Evolutionary conservation across 176 grass and related monocot genomes (phyloP).

Genomic region (Pontederia paniculata): DNA sequence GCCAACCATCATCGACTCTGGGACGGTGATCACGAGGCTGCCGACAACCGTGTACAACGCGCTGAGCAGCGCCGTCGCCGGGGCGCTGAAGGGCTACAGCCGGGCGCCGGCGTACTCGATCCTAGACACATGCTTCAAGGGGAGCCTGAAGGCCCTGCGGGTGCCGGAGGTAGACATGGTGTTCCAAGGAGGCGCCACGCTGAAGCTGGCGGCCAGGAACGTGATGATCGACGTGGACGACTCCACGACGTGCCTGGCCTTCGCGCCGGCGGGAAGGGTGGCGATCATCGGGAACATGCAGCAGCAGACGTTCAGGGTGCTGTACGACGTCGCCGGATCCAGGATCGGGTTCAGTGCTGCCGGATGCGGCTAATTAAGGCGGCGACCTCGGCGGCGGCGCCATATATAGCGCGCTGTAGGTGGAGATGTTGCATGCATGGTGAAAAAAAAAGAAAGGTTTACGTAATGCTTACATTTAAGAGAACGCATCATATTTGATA

Average conservation of each 20-base stretch:
- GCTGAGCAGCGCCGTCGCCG: constrained; percentile 18
- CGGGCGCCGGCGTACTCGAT: constrained; percentile 23
- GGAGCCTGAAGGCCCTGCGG: constrained; percentile 1
- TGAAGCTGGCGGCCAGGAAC: constrained; percentile 22
- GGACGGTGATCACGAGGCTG: constrained; percentile 33
- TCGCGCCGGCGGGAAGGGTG: constrained; percentile 10
- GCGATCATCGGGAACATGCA: constrained; percentile 38
- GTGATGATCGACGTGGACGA: constrained; percentile 24
- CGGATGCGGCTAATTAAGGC: constrained; percentile 15
- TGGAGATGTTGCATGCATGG: no score
- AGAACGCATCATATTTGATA: no score
- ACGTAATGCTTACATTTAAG: no score
- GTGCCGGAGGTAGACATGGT: constrained; percentile 23
- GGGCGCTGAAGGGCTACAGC: not conserved
- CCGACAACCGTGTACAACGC: constrained; percentile 20
- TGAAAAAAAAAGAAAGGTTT: no score
- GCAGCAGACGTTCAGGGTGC: constrained; percentile 28
- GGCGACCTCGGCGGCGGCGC: not conserved
- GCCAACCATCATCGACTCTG: constrained; percentile 29
- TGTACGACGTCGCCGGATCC: constrained; percentile 20
- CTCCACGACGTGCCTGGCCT: constrained; percentile 27
- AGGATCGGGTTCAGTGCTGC: constrained; percentile 27
- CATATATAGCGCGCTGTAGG: no score
- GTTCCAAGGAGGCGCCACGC: constrained; percentile 24
- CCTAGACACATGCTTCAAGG: constrained; percentile 30